Evolutionary conservation across 2,329 filamentous ascomycete species (phyloP).

Genomic region (Thielaviopsis euricoi): DNA sequence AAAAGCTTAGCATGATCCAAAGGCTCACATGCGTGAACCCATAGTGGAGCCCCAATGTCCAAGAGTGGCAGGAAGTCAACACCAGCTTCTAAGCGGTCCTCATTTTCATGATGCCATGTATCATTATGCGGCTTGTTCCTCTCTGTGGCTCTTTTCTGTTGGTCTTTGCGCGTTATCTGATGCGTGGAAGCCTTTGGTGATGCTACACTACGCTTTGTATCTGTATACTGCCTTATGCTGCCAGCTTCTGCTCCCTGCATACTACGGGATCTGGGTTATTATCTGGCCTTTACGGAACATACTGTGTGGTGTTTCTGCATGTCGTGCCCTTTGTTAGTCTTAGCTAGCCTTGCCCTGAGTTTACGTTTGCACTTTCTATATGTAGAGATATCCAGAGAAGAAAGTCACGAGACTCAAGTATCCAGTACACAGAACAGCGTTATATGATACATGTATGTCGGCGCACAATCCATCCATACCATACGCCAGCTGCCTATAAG

Average conservation of each 20-base stretch:
- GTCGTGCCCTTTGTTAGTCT: too few relatives aligned
- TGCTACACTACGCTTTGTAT: neutral
- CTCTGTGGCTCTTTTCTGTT: neutral
- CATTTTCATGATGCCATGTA: neutral
- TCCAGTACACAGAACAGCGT: neutral
- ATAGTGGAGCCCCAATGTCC: neutral
- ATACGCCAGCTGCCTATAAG: too few relatives aligned
- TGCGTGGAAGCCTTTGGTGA: neutral
- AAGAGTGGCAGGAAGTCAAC: conserved; percentile 5
- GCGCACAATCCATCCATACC: too few relatives aligned
- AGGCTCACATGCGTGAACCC: neutral
- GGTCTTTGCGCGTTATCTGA: neutral
- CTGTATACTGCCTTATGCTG: neutral
- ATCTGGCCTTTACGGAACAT: too few relatives aligned
- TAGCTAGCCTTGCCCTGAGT: too few relatives aligned
- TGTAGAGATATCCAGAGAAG: neutral
- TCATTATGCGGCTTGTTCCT: neutral
- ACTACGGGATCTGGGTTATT: too few relatives aligned
- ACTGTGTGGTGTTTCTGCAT: too few relatives aligned
- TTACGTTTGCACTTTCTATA: too few relatives aligned
- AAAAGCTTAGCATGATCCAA: neutral
- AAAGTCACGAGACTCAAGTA: neutral
- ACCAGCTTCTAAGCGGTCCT: conserved; percentile 12
- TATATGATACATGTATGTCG: neutral
- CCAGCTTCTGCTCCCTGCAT: too few relatives aligned